Evolutionary conservation across 331 rosid species (phyloP), one percentile per base, ranked within the genome.

Genomic region (Acacia pycnantha): DNA sequence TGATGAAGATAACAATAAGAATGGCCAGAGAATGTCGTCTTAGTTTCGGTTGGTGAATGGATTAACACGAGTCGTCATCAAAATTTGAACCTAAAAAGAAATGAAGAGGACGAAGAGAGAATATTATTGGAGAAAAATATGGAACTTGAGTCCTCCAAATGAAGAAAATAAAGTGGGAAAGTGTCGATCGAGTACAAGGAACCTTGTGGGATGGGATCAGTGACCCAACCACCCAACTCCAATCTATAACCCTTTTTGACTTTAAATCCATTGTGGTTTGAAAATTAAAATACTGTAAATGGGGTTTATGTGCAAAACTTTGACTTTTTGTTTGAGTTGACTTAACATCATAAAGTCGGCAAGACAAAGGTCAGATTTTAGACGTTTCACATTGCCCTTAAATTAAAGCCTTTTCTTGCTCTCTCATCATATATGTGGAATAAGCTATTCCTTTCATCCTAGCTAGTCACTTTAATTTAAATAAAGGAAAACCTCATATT

Each of bases 191-290:
- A 73, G 44, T 43, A 70, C n/a, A 70, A 43, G 84, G 74, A 47
- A 46, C 77, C 81, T 27, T n/a, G 14, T 50, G 40, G 77, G 9
- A n/a, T 41, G 31, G 80, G 16, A 47, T 46, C 41, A 70, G 81
- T 81, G 76, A 70, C 78, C 64, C 83, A 83, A 51, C 86, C 50
- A 81, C 86, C 86, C 84, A 33, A 21, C 78, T 78, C 46, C 48
- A 21, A 75, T 77, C 18, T 13, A 0, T 16, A 61, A 44, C 73
- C 51, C 71, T 21, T 83, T 88, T 85, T 81, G 83, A 88, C 84
- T 86, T 80, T 62, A 33, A 22, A 70, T 77, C 82, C 21, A 33
- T 72, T 67, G 61, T 75, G 81, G 16, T 80, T 71, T 80, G 33
- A 26, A 14, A 51, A 21, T 37, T 37, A 37, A 37, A 82, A 59